Conservation (phyloP, 2,329 filamentous ascomycete species). For the Tolypocladium tropicale region DNA sequence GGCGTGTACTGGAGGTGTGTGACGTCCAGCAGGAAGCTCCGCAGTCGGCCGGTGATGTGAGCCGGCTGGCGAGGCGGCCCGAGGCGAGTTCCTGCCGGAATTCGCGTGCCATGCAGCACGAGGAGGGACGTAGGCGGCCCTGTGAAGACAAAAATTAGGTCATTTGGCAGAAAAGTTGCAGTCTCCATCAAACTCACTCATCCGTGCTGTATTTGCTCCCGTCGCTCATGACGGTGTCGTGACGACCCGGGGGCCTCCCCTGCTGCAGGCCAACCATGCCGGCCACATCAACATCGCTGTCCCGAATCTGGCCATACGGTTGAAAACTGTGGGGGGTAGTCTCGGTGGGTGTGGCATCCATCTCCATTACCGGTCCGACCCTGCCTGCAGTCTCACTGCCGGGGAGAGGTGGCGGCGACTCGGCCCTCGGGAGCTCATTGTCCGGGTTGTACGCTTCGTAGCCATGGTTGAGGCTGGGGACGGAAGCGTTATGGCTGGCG, state of each 20-base stretch:
- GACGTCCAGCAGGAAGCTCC: constrained; percentile 25
- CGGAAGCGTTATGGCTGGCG: constrained; percentile 1
- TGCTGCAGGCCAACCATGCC: constrained; percentile 67
- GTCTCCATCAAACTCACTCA: constrained; percentile 42
- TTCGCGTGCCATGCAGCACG: constrained; percentile 45
- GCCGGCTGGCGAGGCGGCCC: constrained; percentile 34
- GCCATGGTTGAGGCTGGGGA: constrained; percentile 20
- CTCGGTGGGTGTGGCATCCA: constrained; percentile 56
- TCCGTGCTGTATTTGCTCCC: constrained; percentile 63
- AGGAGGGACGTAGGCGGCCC: constrained; percentile 45
- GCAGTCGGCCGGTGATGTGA: constrained; percentile 18
- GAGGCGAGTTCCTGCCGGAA: constrained; percentile 32
- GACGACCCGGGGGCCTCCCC: constrained; percentile 26
- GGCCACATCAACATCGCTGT: constrained; percentile 61
- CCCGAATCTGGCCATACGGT: constrained; percentile 38
- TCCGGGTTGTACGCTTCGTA: constrained; percentile 28
- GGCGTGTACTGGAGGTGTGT: constrained; percentile 21
- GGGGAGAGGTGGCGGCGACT: constrained; percentile 53
- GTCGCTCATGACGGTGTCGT: constrained; percentile 50
- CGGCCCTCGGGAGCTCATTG: constrained; percentile 45
- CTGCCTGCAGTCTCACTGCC: constrained; percentile 27
- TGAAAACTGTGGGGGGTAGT: constrained; percentile 30
- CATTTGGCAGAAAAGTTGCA: background rate
- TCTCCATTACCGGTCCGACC: constrained; percentile 63
- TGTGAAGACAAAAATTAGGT: constrained; percentile 4